phyloP scores from a whole-genome alignment of 768 basidiomycete species.

The Hemileccinum rubropunctum region DNA sequence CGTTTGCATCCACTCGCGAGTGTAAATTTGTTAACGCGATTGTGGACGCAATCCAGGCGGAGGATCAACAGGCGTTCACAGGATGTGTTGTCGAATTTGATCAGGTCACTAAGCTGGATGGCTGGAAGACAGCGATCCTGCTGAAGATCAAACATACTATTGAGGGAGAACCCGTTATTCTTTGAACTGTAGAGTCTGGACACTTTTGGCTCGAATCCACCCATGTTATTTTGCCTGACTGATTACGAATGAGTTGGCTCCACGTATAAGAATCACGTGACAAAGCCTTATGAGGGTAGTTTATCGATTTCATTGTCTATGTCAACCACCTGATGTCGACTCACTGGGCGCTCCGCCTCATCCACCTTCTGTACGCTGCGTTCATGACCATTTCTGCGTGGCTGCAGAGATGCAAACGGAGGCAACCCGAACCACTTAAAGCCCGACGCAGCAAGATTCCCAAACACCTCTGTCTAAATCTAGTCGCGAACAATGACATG shows the following conservation, averaged over 20 bases:
- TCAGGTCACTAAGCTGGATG: slow-evolving; percentile 88
- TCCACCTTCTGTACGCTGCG: slow-evolving; percentile 58
- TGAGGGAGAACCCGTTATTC: slow-evolving; percentile 49
- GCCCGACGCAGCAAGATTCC: slow-evolving; percentile 59
- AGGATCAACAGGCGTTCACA: slow-evolving; percentile 73
- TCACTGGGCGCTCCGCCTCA: slow-evolving; percentile 45
- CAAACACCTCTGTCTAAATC: slow-evolving; percentile 62
- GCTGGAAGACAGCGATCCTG: slow-evolving; percentile 92
- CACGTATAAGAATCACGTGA: slow-evolving; percentile 29
- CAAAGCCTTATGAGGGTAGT: not conserved
- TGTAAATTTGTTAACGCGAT: slow-evolving; percentile 81
- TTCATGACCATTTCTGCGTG: slow-evolving; percentile 40
- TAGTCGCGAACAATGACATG: slow-evolving; percentile 46
- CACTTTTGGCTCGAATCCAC: slow-evolving; percentile 1
- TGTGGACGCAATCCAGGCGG: slow-evolving; percentile 72
- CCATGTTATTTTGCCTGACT: not conserved
- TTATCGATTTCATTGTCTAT: slow-evolving; percentile 1
- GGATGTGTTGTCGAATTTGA: slow-evolving; percentile 90
- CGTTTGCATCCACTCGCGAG: slow-evolving; percentile 87
- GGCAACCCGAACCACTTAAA: slow-evolving; percentile 46
- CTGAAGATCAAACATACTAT: slow-evolving; percentile 86
- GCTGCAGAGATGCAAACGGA: slow-evolving; percentile 36
- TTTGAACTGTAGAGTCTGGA: slow-evolving; percentile 14
- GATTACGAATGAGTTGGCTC: slow-evolving; percentile 7
- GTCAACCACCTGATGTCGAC: slow-evolving; percentile 35